Evolutionary conservation across 495 filamentous ascomycete species (phyloP).

Genomic region (Aspergillus nidulans): DNA sequence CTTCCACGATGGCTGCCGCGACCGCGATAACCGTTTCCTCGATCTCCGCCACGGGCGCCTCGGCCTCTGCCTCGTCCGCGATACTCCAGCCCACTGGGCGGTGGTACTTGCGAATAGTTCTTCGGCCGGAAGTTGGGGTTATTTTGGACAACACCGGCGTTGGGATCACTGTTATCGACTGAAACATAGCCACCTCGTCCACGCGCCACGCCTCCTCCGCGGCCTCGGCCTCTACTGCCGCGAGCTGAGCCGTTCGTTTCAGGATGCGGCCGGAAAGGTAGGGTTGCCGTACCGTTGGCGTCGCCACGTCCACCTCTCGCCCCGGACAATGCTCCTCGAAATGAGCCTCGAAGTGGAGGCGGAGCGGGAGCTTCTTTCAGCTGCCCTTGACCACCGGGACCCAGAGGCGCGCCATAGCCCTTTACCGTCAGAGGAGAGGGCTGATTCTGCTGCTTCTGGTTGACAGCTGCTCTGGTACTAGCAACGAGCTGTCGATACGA

Average conservation of each 20-base stretch:
- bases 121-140: constrained; percentile 54
- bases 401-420: constrained; percentile 55
- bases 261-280: constrained; percentile 36
- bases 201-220: constrained; percentile 26
- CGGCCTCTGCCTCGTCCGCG: constrained; percentile 9
- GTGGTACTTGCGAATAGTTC: constrained; percentile 71
- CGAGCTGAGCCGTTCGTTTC: constrained; percentile 20
- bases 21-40: constrained; percentile 25
- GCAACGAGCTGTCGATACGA: constrained; percentile 76
- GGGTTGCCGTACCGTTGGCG: constrained; percentile 32
- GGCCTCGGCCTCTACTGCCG: constrained; percentile 23
- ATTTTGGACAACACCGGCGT: constrained; percentile 44
- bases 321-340: constrained; percentile 61
- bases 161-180: constrained; percentile 47
- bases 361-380: constrained; percentile 65
- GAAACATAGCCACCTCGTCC: constrained; percentile 48
- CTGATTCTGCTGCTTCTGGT: constrained; percentile 48
- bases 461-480: constrained; percentile 64
- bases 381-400: constrained; percentile 58
- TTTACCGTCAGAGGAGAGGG: constrained; percentile 53
- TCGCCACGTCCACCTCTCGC: constrained; percentile 33
- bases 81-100: constrained; percentile 49
- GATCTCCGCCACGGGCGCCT: constrained; percentile 40
- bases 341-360: constrained; percentile 64
- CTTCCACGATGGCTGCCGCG: constrained; percentile 17